Evolutionary conservation across 208 protist genomes (phyloP), one percentile per base, ranked within the genome.

Genomic region (Leishmania martiniquensis): DNA sequence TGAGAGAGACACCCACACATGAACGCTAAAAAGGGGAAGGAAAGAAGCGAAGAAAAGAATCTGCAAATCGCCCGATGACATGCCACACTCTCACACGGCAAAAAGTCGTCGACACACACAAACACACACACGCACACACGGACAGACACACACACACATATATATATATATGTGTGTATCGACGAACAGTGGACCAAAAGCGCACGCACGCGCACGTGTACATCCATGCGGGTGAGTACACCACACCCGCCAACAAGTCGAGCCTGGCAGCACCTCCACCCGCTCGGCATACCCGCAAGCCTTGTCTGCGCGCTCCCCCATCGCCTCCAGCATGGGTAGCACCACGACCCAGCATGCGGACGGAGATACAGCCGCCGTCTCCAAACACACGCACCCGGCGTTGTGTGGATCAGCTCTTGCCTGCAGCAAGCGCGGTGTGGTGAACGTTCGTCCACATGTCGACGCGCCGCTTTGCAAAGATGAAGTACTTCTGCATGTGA

Each of bases 401-500:
- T n/a, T 15, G 47, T 69, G 22, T 55, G 25, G 67, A 47, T 82
- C 77, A 91, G 2, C 81, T 17, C 73, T 78, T 85, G 13, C n/a
- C 9, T 9, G 32, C 20, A 44, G 85, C 76, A 25, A 96, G 52
- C 5, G 90, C 84, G 2, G 84, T 89, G 29, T 89, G 84, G 65
- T 91, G 84, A 44, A 85, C 83, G 25, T 89, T 89, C 86, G 89
- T 92, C 59, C 85, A 84, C 37, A 93, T 89, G 63, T 92, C 87
- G 22, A 89, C 52, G 6, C 91, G 87, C 5, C 90, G 91, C 75
- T 90, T 89, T 17, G 77, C 81, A n/a, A 97, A 78, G 66, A 97
- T 92, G 62, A 95, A 60, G 77, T 94, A 91, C 73, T 95, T 95
- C n/a, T 94, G 89, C 84, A 94, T 81, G 77, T 95, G 82, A 60